Evolutionary conservation across 352 stramenopile genomes (phyloP).

Genomic region (Phytophthora litchii): DNA sequence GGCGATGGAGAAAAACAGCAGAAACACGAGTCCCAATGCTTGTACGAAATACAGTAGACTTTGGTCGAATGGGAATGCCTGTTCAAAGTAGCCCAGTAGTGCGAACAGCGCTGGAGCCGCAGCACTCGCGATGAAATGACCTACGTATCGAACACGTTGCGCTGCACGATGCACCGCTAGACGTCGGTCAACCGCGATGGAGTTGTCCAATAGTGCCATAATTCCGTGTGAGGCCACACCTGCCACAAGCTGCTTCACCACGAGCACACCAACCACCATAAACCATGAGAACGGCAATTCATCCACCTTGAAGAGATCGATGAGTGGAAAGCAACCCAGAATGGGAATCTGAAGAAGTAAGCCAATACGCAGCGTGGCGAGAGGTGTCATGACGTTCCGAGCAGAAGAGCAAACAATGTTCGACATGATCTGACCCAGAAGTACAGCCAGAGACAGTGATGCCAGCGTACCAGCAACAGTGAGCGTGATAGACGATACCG

Average conservation of each 20-base stretch:
- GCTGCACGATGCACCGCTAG: conserved; percentile 72
- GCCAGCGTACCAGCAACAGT: conserved; percentile 57
- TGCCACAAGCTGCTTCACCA: conserved; percentile 68
- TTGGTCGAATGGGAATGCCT: conserved; percentile 80
- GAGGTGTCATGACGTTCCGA: conserved; percentile 72
- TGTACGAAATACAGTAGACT: conserved; percentile 82
- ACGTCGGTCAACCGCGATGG: conserved; percentile 72
- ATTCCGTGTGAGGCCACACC: conserved; percentile 71
- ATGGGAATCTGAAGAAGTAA: conserved; percentile 81
- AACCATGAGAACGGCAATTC: conserved; percentile 63
- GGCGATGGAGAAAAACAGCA: conserved; percentile 78
- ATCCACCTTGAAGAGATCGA: conserved; percentile 76
- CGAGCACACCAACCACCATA: conserved; percentile 60
- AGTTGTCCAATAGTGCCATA: conserved; percentile 79
- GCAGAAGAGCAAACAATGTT: conserved; percentile 52
- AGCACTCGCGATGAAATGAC: conserved; percentile 59
- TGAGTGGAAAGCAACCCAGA: conserved; percentile 68
- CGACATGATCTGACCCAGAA: conserved; percentile 58
- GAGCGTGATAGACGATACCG: conserved; percentile 64
- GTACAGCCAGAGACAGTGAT: conserved; percentile 56
- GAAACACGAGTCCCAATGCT: conserved; percentile 63
- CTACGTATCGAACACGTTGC: conserved; percentile 64
- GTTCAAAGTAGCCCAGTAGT: conserved; percentile 75
- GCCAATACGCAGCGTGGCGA: conserved; percentile 75
- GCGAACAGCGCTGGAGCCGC: conserved; percentile 67